Evolutionary conservation across 495 filamentous ascomycete species (phyloP), one percentile per base, ranked within the genome.

Genomic region (Penicillium coffeae): DNA sequence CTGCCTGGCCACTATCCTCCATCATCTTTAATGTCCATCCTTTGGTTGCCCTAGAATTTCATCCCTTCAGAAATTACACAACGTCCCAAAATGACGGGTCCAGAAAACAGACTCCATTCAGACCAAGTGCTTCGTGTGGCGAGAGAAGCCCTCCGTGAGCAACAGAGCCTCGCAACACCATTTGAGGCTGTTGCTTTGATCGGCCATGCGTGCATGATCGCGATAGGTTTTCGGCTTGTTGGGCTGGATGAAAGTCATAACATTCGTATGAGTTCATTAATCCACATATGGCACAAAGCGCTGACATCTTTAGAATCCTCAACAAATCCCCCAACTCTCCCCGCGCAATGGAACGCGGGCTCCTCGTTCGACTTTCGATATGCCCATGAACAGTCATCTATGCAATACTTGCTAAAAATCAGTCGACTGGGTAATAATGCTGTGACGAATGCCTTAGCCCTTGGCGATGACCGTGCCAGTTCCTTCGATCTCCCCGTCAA

Each of bases 151-250:
- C 52, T 75, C 9, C 49, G 45, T 45, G 49, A 46, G 12, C 58
- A 63, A 42, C 50, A 60, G 63, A 77, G 83, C 49, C 70, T 97
- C 46, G 87, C 84, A 54, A 86, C 80, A 58, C 75, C 87, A 2
- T 87, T 86, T 65, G 94, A 97, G 69, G 89, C 88, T 35, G 70
- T 95, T 50, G 89, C 90, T 8, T 79, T 97, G 33, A 84, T 93
- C 55, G 74, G 81, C 34, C 92, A 98, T 64, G 89, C 88, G 21
- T 87, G 83, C 59, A 87, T 97, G 85, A 55, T 77, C 21, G 82
- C 84, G 4, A 80, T 92, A 8, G 88, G 83, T 38, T 97, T 96
- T 65, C 77, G 87, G 38, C 73, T 97, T 7, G 64, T 91, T 16
- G 90, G 91, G 1, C 85, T 96, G 15, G 77, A 84, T 14, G 90